These are phyloP conservation scores for Mariannaea elegans DNA, from an alignment of 2,329 filamentous ascomycete genomes.

Conservation along the genomic window DNA sequence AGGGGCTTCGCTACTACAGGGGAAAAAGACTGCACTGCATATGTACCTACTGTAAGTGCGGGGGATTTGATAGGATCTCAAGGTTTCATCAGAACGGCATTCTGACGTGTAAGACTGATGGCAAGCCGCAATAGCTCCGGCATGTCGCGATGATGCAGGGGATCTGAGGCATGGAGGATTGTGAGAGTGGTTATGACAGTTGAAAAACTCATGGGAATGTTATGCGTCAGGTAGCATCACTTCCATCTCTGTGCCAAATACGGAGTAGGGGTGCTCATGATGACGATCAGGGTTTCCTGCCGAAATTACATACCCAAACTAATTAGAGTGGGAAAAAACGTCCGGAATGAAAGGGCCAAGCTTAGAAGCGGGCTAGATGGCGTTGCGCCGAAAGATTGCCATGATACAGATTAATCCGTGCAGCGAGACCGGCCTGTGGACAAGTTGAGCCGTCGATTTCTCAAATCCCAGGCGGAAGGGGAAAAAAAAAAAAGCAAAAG, in stretches of 20 bases:
- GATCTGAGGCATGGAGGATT: constrained; percentile 2
- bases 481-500: too few relatives aligned
- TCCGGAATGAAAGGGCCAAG: constrained; percentile 17
- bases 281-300: constrained; percentile 11
- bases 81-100: background rate
- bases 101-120: too few relatives aligned
- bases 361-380: background rate
- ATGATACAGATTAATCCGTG: too few relatives aligned
- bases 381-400: background rate
- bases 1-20: background rate
- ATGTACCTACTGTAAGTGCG: too few relatives aligned
- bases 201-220: too few relatives aligned
- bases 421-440: too few relatives aligned
- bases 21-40: background rate
- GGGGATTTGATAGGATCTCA: background rate
- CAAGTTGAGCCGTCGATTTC: too few relatives aligned
- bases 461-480: too few relatives aligned
- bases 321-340: background rate
- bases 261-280: background rate
- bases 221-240: too few relatives aligned
- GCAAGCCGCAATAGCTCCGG: background rate
- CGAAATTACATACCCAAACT: background rate
- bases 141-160: background rate
- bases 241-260: background rate
- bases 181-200: constrained; percentile 4